Base-by-base conservation (phyloP, 768 basidiomycete species). In the Leccinum pellstonianum region DNA sequence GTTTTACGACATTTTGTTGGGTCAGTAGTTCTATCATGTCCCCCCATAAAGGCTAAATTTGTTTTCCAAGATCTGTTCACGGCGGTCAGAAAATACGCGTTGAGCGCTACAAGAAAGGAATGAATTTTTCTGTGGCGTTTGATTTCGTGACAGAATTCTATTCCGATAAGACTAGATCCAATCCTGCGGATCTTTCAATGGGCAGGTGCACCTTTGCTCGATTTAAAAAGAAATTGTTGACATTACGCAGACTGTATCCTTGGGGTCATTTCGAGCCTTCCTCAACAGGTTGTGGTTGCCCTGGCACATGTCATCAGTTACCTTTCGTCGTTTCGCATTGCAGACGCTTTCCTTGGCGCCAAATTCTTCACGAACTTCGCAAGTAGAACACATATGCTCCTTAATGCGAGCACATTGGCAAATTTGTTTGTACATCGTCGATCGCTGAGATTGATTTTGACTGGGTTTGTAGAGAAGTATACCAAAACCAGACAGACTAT, bases 401-500 rank as follows among this genome's bases (percentile, higher is more conserved):
- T 99, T 50, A 90, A 88, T 52, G 88, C 87, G 25, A 97, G 93
- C 69, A 96, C 96, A 0, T 75, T 98, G 11, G 81, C 82, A 12
- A 98, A 97, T 69, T 73, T 96, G 75, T 84, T 60, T 15, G 81
- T 71, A 19, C 37, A 38, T 53, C 21, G 6, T 23, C 41, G 27
- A 61, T 29, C n/a, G 23, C 7, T 57, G 27, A 23, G 33, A 12
- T 50, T 23, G 29, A 51, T 17, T 21, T 51, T 61, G 49, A 62
- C 53, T 8, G n/a, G 10, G 15, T 25, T 41, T 27, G 46, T 61
- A 86, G 86, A 48, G 95, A 98, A 73, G 86, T 99, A n/a, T 95
- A 92, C 71, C 83, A 86, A 35, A 98, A 98, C 66, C 88, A 91
- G 68, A 93, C 92, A 1, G 89, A 97, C 69, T 83, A 82, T 56